These are phyloP conservation scores for Geotrichum fermentans DNA, from an alignment of 1,139 yeast species.

Conservation along the genomic window DNA sequence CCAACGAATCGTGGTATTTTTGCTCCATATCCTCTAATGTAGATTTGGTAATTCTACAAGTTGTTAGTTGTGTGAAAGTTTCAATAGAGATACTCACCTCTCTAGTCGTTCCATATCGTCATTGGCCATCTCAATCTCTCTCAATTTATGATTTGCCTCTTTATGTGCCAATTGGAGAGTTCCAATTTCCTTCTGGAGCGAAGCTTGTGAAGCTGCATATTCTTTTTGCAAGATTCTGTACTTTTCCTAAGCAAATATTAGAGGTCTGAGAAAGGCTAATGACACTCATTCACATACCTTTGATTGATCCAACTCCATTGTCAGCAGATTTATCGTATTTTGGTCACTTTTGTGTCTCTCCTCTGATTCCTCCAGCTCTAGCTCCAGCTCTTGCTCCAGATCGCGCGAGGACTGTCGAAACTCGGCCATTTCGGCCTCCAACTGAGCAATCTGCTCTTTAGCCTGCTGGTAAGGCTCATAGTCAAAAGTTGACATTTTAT, in stretches of 20 bases:
- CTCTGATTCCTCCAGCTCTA: constrained; percentile 37
- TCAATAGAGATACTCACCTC: constrained; percentile 21
- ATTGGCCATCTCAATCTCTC: constrained; percentile 39
- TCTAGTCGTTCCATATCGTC: constrained; percentile 40
- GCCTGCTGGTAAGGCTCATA: constrained; percentile 26
- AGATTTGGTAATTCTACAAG: constrained; percentile 29
- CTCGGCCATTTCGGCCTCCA: constrained; percentile 38
- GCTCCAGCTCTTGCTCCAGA: constrained; percentile 37
- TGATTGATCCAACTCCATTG: constrained; percentile 29
- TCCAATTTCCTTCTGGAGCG: constrained; percentile 30
- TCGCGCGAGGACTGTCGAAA: constrained; percentile 37
- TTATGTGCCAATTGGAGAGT: constrained; percentile 30
- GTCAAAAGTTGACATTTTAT: neutral
- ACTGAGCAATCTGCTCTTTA: constrained; percentile 35
- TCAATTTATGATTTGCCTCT: constrained; percentile 29
- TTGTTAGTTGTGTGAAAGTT: neutral
- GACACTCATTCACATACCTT: constrained; percentile 21
- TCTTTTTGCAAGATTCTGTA: constrained; percentile 31
- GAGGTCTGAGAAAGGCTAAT: neutral
- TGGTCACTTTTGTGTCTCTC: constrained; percentile 29
- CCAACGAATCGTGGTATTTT: constrained; percentile 34
- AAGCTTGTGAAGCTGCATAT: constrained; percentile 29
- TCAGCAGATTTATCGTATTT: constrained; percentile 25
- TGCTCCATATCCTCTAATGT: constrained; percentile 35
- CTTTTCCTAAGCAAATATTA: constrained; percentile 21